phyloP scores from a whole-genome alignment of 73 alveolate genomes.

The Uronychia setigera region DNA sequence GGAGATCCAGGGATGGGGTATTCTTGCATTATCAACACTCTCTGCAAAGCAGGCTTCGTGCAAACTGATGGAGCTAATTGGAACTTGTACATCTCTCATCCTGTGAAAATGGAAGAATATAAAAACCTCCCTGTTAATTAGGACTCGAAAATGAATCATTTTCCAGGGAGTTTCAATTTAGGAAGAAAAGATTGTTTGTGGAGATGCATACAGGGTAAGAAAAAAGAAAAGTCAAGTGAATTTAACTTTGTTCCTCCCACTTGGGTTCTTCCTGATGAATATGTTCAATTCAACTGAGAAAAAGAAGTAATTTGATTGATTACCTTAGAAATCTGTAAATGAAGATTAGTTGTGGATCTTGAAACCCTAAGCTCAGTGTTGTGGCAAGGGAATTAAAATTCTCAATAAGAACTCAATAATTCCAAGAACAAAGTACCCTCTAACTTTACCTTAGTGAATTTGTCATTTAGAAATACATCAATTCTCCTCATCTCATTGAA shows the following conservation, averaged over 20 bases:
- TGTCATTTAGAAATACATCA: constrained; percentile 26
- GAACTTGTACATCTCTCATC: constrained; percentile 50
- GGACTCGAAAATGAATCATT: constrained; percentile 81
- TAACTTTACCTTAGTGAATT: neutral
- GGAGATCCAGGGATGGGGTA: neutral
- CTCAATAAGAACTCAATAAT: constrained; percentile 41
- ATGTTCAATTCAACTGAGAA: neutral
- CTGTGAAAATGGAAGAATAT: constrained; percentile 9
- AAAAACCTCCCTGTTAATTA: neutral
- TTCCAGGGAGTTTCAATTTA: constrained; percentile 83
- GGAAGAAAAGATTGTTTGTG: constrained; percentile 90
- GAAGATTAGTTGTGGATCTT: constrained; percentile 44
- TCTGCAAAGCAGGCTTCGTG: constrained; percentile 69
- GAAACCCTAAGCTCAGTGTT: constrained; percentile 60
- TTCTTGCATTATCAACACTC: constrained; percentile 33
- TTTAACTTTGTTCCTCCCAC: constrained; percentile 2
- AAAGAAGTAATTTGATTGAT: neutral
- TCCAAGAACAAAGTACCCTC: constrained; percentile 35
- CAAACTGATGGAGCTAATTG: constrained; percentile 23
- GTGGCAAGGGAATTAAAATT: constrained; percentile 66
- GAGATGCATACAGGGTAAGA: constrained; percentile 57
- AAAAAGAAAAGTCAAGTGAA: constrained; percentile 40
- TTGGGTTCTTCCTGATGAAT: constrained; percentile 4
- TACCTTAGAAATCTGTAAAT: neutral
- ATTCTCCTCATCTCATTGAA: constrained; percentile 59